phyloP scores from a whole-genome alignment of 345 rosid species.

The Odontarrhena argentea region DNA sequence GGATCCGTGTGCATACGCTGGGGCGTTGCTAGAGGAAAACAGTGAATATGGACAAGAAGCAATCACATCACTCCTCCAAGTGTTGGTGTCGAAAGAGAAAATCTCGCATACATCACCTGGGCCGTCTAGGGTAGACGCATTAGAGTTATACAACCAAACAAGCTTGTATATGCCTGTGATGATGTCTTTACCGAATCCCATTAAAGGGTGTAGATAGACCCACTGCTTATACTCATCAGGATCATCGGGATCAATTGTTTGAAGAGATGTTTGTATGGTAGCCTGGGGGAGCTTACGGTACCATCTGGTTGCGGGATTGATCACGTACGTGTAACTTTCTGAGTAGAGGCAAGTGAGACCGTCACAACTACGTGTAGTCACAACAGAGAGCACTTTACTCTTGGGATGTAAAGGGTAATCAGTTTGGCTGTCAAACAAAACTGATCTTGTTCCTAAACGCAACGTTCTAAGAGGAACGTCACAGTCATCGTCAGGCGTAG shows the following conservation, averaged over 20 bases:
- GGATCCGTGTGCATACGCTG: constrained; percentile 7
- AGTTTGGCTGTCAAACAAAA: neutral
- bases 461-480: neutral
- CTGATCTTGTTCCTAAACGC: neutral
- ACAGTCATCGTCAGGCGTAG: neutral
- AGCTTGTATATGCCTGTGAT: constrained; percentile 11
- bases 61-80: neutral
- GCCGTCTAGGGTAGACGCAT: neutral
- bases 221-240: too few species aligned
- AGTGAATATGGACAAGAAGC: constrained; percentile 1
- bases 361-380: neutral
- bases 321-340: neutral
- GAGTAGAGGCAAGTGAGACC: constrained; percentile 19
- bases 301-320: constrained; percentile 24
- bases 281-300: constrained; percentile 2
- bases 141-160: constrained; percentile 13
- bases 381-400: neutral
- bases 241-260: too few species aligned
- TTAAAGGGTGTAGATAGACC: too few species aligned
- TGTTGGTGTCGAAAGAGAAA: neutral
- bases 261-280: neutral
- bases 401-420: neutral
- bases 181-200: constrained; percentile 19
- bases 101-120: neutral
- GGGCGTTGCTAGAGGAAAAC: neutral